Percentiles rank a stretch among this genome's conserved stretches.
These are phyloP conservation scores for Pouteria glomerata DNA, from an alignment of 148 eudicot species.

Conservation along the genomic window DNA sequence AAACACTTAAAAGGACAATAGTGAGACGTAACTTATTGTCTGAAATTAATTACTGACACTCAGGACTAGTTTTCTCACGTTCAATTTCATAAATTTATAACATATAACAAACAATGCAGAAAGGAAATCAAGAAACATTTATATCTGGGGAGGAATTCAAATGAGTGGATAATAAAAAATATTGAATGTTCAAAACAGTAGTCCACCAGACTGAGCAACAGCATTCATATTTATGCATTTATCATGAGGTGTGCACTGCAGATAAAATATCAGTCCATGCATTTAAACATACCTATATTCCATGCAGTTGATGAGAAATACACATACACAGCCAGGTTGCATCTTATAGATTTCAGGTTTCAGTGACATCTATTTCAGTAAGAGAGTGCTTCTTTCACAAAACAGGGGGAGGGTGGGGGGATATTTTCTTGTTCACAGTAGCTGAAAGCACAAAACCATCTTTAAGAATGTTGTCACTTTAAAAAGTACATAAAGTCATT, in stretches of 20 bases:
- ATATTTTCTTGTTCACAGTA: no score
- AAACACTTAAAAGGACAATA: background rate
- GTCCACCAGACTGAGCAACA: background rate
- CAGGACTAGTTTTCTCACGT: background rate
- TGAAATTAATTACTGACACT: background rate
- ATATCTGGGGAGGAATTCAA: background rate
- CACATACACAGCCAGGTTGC: background rate
- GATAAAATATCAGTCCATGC: background rate
- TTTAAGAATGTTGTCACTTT: background rate
- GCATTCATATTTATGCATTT: background rate
- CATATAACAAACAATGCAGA: background rate
- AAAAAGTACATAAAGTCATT: background rate
- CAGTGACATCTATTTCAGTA: background rate
- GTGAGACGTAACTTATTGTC: background rate
- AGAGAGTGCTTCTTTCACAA: background rate
- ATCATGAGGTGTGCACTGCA: background rate
- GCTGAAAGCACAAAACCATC: background rate
- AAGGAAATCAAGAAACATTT: background rate
- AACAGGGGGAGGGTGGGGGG: background rate
- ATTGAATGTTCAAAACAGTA: background rate
- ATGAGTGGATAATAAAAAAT: background rate
- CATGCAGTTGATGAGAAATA: background rate
- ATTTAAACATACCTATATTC: background rate
- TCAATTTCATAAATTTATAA: background rate
- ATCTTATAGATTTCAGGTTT: background rate